Percentiles rank a stretch among this genome's conserved stretches.
Conservation (phyloP, 2,329 filamentous ascomycete genomes). For the Capronia epimyces region DNA sequence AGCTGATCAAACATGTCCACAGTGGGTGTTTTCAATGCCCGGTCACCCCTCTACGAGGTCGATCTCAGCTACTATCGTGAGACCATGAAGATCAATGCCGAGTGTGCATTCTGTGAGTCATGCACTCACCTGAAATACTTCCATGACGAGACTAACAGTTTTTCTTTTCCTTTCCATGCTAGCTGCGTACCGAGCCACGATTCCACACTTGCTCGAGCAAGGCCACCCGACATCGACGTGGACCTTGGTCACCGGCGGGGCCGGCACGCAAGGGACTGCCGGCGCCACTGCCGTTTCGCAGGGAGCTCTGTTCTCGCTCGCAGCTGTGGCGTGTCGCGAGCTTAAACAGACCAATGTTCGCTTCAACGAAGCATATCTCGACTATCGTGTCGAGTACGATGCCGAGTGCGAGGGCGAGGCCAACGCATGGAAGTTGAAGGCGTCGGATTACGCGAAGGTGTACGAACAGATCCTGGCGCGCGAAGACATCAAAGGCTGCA, state of each 20-base stretch:
- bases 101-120: constrained; percentile 6
- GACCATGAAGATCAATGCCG: constrained; percentile 5
- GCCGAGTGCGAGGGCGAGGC: constrained; percentile 15
- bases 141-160: not conserved
- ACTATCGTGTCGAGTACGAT: constrained; percentile 27
- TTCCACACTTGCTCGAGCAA: constrained; percentile 34
- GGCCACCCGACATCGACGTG: constrained; percentile 30
- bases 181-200: constrained; percentile 34
- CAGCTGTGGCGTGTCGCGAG: constrained; percentile 32
- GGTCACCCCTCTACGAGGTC: not conserved
- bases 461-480: constrained; percentile 21
- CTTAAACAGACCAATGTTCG: constrained; percentile 35
- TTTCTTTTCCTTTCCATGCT: not conserved
- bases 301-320: constrained; percentile 37
- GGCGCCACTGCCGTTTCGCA: constrained; percentile 33
- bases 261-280: constrained; percentile 29
- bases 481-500: constrained; percentile 17
- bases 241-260: constrained; percentile 35
- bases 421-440: constrained; percentile 12
- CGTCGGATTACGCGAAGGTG: constrained; percentile 22
- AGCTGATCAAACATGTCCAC: no score
- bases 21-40: not conserved
- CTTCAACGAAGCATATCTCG: constrained; percentile 40
- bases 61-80: not conserved
- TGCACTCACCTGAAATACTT: no score